Evolutionary conservation across 2,329 filamentous ascomycete genomes (phyloP), one percentile per base, ranked within the genome.

Genomic region (Thermothelomyces thermophilus): DNA sequence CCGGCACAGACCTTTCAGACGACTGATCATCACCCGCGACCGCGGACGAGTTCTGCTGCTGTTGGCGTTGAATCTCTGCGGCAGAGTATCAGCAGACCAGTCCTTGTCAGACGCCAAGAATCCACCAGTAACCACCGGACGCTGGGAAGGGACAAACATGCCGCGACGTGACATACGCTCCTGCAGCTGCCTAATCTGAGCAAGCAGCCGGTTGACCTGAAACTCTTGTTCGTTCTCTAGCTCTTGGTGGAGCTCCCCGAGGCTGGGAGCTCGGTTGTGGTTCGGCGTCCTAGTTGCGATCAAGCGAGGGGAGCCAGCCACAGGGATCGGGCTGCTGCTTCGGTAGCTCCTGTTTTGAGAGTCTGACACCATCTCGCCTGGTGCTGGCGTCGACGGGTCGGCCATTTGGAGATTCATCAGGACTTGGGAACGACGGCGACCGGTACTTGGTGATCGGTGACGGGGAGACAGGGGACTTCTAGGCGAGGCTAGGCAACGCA

Each of bases 171-270:
- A 26, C 24, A 26, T 26, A 26, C 24, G 24, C 24, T 26, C 71
- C 63, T 90, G 87, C 62, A 90, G 84, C 46, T 82, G 74, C 49
- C 85, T 79, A 60, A 91, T 90, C 79, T 88, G 85, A 52, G 80
- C 78, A 39, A 91, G 73, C 2, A 91, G 76, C 10, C 87, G 82
- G 63, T 90, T 90, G 56, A 90, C 86, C 67, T 89, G 85, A 20
- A 81, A 83, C 62, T 90, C 86, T 64, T 89, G 85, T 68, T 90
- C 86, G 46, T 82, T 84, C 65, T 90, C 86, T 1, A 90, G 73
- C 66, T 89, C 84, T 63, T 90, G 86, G 58, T 90, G 85, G 36
- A 90, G 77, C 66, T 89, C 85, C 16, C 86, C 86, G 54, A 90
- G 66, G 63, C 85, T 89, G 2, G 84, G 84, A 0, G 83, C 70